Evolutionary conservation across 2,329 filamentous ascomycete genomes (phyloP), one percentile per base, ranked within the genome.

Genomic region (Botrytis cinerea): DNA sequence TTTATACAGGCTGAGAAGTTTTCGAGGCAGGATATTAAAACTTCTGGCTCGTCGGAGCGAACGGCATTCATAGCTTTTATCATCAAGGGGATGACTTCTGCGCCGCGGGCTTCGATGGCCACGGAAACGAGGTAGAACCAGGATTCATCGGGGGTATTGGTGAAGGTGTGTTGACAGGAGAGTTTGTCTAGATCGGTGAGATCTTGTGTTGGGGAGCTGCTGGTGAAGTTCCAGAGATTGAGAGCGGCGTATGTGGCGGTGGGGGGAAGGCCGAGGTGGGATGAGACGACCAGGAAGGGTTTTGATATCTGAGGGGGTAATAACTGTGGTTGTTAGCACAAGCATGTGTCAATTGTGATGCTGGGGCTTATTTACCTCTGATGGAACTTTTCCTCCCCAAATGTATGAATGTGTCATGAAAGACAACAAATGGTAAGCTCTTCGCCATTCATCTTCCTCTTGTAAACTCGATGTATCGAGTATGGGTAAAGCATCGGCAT

Each of bases 51-150:
- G 57, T 88, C 85, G 4, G 84, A 81, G 71, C 89, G 86, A 59
- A 91, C 90, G 6, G 92, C 91, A 22, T 89, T 84, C 18, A 98
- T 91, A 2, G 95, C 95, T 43, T 87, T 83, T 38, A 97, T 85
- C 90, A 97, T 94, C 72, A 91, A 82, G 0, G 93, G 92, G 73
- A 98, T 90, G 48, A 93, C 89, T 0, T 87, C 85, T 0, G 91
- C 94, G 0, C 92, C 94, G 64, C 90, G 88, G 48, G 93, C 92
- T 83, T 98, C 95, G 81, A 98, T 97, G 28, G 95, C 94, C 0
- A 96, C 92, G 0, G 93, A 97, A 75, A 98, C 87, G 54, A 96
- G 86, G 78, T 95, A 95, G 83, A 98, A 98, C 95, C 95, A 98
- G 78, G 94, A 94, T 82, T 98, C 95, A 77, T 97, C 94, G 69